A percentile compares a stretch with the other conserved stretches of the same genome.
These are phyloP conservation scores for Talaromyces proteolyticus DNA, from an alignment of 495 filamentous ascomycete species.

Conservation along the genomic window DNA sequence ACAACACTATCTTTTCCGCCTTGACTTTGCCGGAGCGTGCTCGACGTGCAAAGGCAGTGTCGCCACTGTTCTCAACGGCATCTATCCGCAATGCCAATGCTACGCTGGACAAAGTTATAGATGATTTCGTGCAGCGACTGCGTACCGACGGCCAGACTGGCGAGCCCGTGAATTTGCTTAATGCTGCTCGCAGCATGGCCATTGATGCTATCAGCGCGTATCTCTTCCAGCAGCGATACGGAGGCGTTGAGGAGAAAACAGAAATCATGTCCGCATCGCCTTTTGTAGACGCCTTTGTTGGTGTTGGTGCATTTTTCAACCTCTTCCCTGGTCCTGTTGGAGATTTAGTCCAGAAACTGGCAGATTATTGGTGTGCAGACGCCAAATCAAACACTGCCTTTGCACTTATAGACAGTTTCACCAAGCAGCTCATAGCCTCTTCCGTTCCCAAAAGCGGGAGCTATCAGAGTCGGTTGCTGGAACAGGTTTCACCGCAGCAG, in stretches of 20 bases:
- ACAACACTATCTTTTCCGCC: slow-evolving; percentile 45
- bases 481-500: slow-evolving; percentile 30
- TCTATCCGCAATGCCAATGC: slow-evolving; percentile 24
- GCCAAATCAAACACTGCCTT: slow-evolving; percentile 21
- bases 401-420: slow-evolving; percentile 30
- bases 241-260: slow-evolving; percentile 26
- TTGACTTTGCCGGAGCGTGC: slow-evolving; percentile 29
- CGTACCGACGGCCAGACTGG: slow-evolving; percentile 18
- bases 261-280: slow-evolving; percentile 24
- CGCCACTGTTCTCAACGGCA: slow-evolving; percentile 37
- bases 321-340: slow-evolving; percentile 26
- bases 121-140: slow-evolving; percentile 29
- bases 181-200: slow-evolving; percentile 33
- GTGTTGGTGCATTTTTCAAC: slow-evolving; percentile 43
- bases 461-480: slow-evolving; percentile 42
- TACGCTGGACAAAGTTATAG: slow-evolving; percentile 24
- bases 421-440: slow-evolving; percentile 21
- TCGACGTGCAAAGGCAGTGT: slow-evolving; percentile 40
- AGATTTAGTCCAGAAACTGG: slow-evolving; percentile 22
- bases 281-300: slow-evolving; percentile 40
- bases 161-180: slow-evolving; percentile 36
- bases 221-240: slow-evolving; percentile 39
- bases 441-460: slow-evolving; percentile 20
- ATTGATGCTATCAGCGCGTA: slow-evolving; percentile 40
- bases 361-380: slow-evolving; percentile 19